Evolutionary conservation across 345 rosid genomes (phyloP).

Genomic region (Arabis alpina): DNA sequence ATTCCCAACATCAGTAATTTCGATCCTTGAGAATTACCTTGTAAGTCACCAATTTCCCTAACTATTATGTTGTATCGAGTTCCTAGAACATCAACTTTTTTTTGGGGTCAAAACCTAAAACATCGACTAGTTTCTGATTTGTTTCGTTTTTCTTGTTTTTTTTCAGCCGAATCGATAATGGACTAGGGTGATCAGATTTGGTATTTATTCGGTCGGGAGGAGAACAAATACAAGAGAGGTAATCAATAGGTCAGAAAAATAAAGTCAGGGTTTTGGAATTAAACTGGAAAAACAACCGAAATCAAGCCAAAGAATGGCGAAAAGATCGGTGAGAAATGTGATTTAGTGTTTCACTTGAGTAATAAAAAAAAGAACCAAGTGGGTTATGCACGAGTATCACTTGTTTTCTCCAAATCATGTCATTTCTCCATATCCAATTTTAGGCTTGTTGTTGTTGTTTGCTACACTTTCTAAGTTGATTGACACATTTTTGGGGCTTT

Average conservation of each 20-base stretch:
- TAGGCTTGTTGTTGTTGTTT: too few relatives aligned
- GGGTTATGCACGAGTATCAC: slow-evolving; percentile 9
- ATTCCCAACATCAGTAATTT: too few relatives aligned
- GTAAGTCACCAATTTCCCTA: too few relatives aligned
- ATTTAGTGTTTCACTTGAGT: slow-evolving; percentile 46
- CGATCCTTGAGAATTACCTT: too few relatives aligned
- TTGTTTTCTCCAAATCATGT: too few relatives aligned
- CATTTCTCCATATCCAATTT: too few relatives aligned
- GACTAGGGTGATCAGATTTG: slow-evolving; percentile 37
- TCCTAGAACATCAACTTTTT: too few relatives aligned
- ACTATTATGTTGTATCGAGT: too few relatives aligned
- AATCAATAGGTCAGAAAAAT: slow-evolving; percentile 40
- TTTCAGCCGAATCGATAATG: slow-evolving; percentile 20
- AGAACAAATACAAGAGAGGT: slow-evolving; percentile 39
- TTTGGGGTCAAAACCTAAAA: too few relatives aligned
- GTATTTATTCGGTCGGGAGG: slow-evolving; percentile 48
- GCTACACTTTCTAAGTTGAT: too few relatives aligned
- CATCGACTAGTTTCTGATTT: too few relatives aligned
- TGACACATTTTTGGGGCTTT: too few relatives aligned
- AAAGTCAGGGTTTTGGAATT: slow-evolving; percentile 56
- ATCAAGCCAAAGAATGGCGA: slow-evolving; percentile 3
- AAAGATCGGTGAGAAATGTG: slow-evolving; percentile 52
- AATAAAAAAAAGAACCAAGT: slow-evolving; percentile 28
- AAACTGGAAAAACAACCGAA: slow-evolving; percentile 41
- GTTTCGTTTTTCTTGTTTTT: neutral